Evolutionary conservation across 2,329 filamentous ascomycete species (phyloP), one percentile per base, ranked within the genome.

Genomic region (Ophiostoma sp.): DNA sequence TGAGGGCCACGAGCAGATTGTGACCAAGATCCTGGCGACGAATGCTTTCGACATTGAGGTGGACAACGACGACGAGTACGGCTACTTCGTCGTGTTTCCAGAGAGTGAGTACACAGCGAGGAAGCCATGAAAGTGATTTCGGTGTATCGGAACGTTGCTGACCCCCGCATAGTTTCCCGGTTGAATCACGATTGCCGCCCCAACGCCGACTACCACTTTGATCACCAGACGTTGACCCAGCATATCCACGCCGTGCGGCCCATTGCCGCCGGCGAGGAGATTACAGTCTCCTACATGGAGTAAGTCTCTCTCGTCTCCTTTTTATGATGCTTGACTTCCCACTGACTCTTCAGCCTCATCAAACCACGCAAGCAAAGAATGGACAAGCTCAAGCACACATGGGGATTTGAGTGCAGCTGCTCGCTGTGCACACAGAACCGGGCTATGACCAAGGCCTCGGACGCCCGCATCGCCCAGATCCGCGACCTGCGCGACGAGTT

Each of bases 171-270:
- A 79, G 78, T 83, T 73, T 82, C 83, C 28, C 79, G 83, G 36
- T 78, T 84, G 75, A 85, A 85, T 78, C 84, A 85, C 77, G 83
- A 84, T 77, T 85, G 84, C 75, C 81, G 83, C 1, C 82, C 84
- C 39, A 85, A 85, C 74, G 80, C 82, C 39, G 83, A 83, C 76
- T 85, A 85, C 78, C 81, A 80, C 75, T 84, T 83, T 73, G 82
- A 84, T 75, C 77, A 79, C 52, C 73, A 78, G 3, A 81, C 81
- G 1, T 78, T 84, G 50, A 80, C 81, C 2, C 83, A 85, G 72
- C 79, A 81, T 73, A 78, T 83, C 50, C 79, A 82, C 68, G 84
- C 82, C 45, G 77, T 81, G 12, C 80, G 83, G 0, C 80, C 81
- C 72, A 85, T 85, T 74, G 59, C 72, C 3, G 79, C 82, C 0